A percentile compares a stretch with the other conserved stretches of the same genome.
These are phyloP conservation scores for Fusarium sp. DNA, from an alignment of 2,329 filamentous ascomycete species.

Conservation along the genomic window DNA sequence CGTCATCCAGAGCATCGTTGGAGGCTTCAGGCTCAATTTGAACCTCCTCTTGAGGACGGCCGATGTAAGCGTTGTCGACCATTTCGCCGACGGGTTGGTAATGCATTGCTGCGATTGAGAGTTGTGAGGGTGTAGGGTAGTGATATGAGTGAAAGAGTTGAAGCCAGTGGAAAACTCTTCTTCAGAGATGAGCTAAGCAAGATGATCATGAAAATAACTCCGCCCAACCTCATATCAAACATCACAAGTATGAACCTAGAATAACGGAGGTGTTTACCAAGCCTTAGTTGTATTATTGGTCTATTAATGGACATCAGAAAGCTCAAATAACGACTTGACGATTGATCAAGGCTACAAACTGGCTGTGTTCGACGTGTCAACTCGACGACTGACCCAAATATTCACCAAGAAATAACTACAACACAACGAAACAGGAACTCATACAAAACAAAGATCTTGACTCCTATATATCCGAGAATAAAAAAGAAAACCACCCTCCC, in stretches of 20 bases:
- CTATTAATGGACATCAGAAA: neutral
- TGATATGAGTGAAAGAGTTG: neutral
- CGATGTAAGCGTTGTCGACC: conserved; percentile 44
- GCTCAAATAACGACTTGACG: neutral
- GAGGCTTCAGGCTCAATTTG: conserved; percentile 10
- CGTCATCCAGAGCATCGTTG: conserved; percentile 51
- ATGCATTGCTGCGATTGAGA: conserved; percentile 45
- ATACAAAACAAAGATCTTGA: neutral
- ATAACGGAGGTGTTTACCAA: neutral
- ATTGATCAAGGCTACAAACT: neutral
- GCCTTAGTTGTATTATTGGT: neutral
- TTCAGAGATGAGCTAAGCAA: neutral
- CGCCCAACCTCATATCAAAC: neutral
- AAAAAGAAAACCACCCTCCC: neutral
- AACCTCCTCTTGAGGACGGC: conserved; percentile 31
- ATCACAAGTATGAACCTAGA: neutral
- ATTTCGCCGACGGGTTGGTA: conserved; percentile 49
- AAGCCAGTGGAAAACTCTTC: neutral
- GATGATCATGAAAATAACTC: neutral
- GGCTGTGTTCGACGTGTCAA: neutral
- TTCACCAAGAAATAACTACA: neutral
- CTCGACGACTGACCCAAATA: neutral
- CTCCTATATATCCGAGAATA: neutral
- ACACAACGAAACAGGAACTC: neutral
- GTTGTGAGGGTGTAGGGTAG: conserved; percentile 20